Evolutionary conservation across 495 filamentous ascomycete species (phyloP).

Genomic region (Penicillium pancosmium): DNA sequence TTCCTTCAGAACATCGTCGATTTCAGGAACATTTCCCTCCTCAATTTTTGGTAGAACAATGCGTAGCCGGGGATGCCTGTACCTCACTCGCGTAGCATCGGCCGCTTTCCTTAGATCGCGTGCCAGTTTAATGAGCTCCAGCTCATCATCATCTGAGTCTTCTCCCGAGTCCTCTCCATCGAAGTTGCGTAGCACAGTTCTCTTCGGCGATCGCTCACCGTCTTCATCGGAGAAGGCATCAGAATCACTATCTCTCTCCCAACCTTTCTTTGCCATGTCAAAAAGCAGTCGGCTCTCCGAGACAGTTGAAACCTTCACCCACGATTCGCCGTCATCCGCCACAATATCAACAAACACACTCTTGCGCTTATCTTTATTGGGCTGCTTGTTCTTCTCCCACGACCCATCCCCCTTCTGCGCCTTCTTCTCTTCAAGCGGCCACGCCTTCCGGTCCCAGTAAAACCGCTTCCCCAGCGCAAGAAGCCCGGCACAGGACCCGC

Average conservation of each 20-base stretch:
- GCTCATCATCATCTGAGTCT: constrained; percentile 50
- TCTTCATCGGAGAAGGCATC: constrained; percentile 44
- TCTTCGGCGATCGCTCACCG: constrained; percentile 16
- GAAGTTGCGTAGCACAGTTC: constrained; percentile 40
- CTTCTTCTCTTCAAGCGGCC: constrained; percentile 15
- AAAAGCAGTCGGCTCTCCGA: constrained; percentile 59
- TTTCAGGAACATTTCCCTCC: constrained; percentile 50
- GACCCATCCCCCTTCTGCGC: constrained; percentile 19
- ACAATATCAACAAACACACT: constrained; percentile 53
- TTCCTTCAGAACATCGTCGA: constrained; percentile 58
- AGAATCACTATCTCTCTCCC: constrained; percentile 45
- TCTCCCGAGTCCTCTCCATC: constrained; percentile 25
- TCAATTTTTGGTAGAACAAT: constrained; percentile 63
- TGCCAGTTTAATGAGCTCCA: constrained; percentile 60
- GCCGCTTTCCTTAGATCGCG: constrained; percentile 57
- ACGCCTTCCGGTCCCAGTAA: constrained; percentile 48
- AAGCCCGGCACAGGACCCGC: constrained; percentile 48
- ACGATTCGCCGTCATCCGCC: constrained; percentile 56
- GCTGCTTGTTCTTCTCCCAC: constrained; percentile 26
- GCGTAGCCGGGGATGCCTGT: constrained; percentile 59
- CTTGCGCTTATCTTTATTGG: constrained; percentile 43
- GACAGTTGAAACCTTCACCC: constrained; percentile 65
- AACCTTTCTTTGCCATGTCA: constrained; percentile 66
- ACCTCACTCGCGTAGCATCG: constrained; percentile 54
- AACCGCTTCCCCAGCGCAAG: constrained; percentile 56